Conservation (phyloP, 1,284 basidiomycete genomes). For the Pseudozyma tsukubaensis region DNA sequence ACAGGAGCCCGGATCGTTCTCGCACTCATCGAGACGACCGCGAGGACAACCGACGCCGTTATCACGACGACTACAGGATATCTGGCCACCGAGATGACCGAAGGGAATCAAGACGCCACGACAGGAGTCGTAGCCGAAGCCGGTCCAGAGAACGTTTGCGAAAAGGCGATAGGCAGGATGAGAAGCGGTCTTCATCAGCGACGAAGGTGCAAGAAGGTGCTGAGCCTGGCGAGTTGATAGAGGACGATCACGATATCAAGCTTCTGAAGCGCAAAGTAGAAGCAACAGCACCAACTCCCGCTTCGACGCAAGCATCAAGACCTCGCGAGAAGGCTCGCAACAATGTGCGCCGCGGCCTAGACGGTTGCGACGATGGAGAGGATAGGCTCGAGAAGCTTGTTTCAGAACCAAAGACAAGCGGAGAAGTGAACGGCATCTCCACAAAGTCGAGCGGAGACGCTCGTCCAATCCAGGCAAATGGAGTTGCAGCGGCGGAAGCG, state of each 20-base stretch:
- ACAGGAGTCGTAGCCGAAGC: slow-evolving; percentile 6
- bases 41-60: slow-evolving; percentile 1
- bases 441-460: background rate
- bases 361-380: slow-evolving; percentile 4
- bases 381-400: slow-evolving; percentile 10
- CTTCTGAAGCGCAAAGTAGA: slow-evolving; percentile 10
- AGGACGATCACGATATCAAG: slow-evolving; percentile 9
- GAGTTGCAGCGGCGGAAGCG: background rate
- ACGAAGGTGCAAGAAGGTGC: background rate
- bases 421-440: background rate
- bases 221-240: background rate
- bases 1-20: slow-evolving; percentile 9
- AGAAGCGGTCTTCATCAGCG: background rate
- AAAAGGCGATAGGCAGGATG: background rate
- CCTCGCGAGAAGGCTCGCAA: background rate
- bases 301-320: background rate
- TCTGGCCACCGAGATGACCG: background rate
- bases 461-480: background rate
- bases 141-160: slow-evolving; percentile 12
- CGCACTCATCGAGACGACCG: slow-evolving; percentile 2
- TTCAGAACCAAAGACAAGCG: background rate
- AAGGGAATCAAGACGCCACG: slow-evolving; percentile 3
- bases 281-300: background rate
- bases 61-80: background rate
- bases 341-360: background rate